Evolutionary conservation across 208 protist species (phyloP), one percentile per base, ranked within the genome.

Genomic region (Strigomonas culicis): DNA sequence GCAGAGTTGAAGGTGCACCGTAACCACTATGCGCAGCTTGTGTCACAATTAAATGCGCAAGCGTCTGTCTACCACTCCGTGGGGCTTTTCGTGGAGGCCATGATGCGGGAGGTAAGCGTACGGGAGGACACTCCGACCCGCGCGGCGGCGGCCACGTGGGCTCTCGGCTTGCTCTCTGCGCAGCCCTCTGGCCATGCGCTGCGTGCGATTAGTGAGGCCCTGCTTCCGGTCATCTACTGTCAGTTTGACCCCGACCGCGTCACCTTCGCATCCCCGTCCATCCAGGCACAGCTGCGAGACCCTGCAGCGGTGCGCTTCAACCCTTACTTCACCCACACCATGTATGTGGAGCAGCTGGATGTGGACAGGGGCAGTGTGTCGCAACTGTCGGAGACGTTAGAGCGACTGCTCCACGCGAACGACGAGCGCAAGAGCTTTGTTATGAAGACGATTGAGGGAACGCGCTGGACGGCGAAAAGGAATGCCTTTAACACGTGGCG

Each of bases 321-420:
- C 66, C 85, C 89, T 7, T 93, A 81, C 68, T 88, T 95, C 31
- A 90, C 86, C 3, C 89, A 95, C 73, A 59, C 74, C 34, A 95
- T 90, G 79, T 91, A 80, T 61, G 75, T 92, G 58, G 79, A 93
- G 49, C 77, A 90, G 53, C 74, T 87, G 13, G 47, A 68, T 30
- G 66, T 75, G 2, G 73, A 77, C 39, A 68, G 78, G 43, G 32
- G 31, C 43, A 78, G 63, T 4, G 68, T 82, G 27, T 27, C 34
- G 21, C 41, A 75, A 36, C 71, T 91, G 21, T 61, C 63, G 15
- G 59, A 68, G 24, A 19, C 66, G 13, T 67, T 95, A 8, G 67
- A 82, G 52, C 60, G 62, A 1, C 66, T 82, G 22, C 27, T 85
- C 11, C 39, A 61, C 57, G 70, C 75, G 17, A 92, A 87, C 66